A percentile compares a stretch with the other conserved stretches of the same genome.
Conservation (phyloP, 306 rosid genomes). For the Urtica urens region DNA sequence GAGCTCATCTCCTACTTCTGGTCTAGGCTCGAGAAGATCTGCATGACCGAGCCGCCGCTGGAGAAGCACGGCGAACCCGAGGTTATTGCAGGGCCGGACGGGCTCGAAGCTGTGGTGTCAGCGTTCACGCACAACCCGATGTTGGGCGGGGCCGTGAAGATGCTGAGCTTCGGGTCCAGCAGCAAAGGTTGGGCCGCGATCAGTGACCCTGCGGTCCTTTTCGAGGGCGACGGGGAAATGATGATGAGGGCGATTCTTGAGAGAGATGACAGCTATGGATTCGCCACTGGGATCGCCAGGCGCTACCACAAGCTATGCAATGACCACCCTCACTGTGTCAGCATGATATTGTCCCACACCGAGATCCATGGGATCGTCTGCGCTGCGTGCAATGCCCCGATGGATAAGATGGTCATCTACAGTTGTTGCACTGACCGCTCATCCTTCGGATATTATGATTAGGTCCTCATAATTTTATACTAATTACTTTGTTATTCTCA, state of each 20-base stretch:
- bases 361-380: conserved; percentile 3
- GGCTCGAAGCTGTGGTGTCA: not conserved
- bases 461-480: no score
- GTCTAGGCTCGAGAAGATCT: conserved; percentile 50
- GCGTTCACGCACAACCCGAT: conserved; percentile 2
- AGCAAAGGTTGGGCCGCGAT: conserved; percentile 21
- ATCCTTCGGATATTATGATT: not conserved
- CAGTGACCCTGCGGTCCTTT: not conserved
- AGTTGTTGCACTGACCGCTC: conserved; percentile 9
- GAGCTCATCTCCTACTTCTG: conserved; percentile 52
- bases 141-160: conserved; percentile 14
- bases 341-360: conserved; percentile 18
- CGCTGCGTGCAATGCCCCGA: conserved; percentile 2
- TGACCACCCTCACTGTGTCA: conserved; percentile 14
- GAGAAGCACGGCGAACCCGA: not conserved
- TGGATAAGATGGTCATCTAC: conserved; percentile 10
- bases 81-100: not conserved
- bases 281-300: conserved; percentile 3
- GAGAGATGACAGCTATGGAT: conserved; percentile 4
- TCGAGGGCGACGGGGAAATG: conserved; percentile 12
- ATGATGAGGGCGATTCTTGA: conserved; percentile 5
- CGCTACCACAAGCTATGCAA: not conserved
- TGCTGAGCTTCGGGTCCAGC: conserved; percentile 23
- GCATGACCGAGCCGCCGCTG: conserved; percentile 27
- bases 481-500: not conserved